Base-by-base conservation (phyloP, 2,329 filamentous ascomycete genomes). In the Cladosporium sp. region DNA sequence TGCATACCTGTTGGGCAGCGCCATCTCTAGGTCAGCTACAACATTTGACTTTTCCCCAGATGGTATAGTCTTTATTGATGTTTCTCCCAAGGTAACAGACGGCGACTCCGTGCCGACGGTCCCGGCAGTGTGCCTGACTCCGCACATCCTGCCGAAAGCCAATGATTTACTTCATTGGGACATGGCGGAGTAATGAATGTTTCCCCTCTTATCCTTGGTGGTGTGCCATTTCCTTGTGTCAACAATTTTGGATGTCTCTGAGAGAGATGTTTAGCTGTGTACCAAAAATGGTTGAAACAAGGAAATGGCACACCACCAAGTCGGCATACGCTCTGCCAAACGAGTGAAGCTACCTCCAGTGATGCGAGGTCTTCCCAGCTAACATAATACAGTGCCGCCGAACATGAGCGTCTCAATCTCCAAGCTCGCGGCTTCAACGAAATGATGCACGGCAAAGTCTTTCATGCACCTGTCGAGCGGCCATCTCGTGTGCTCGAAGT, bases 391-490 rank as follows among this genome's bases (percentile, higher is more conserved):
- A 69, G 67, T 29, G 66, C 66, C 16, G 18, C 64, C 16, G 69
- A 71, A 49, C 67, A 67, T 53, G 66, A 68, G n/a, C 70, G 67
- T 33, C 68, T 69, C 50, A 66, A 44, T n/a, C 23, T 44, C 11
- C 57, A 40, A 31, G 28, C 40, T 8, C 37, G 14, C 7, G 11
- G 35, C 4, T 29, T 46, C 23, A 44, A 46, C 37, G 40, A 40
- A 11, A 46, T 60, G 37, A 21, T 60, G 18, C 35, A 49, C 12
- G 58, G 40, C 10, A 18, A 49, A 23, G 52, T n/a, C 29, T 55
- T 33, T 8, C 18, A 33, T 18, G 52, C 52, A 55, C 52, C 52
- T 11, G 52, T 55, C 18, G 5, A 55, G 18, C 52, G 3, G 26
- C 52, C 52, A 10, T 55, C 52, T 21, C 29, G 29, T 3, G 26